Evolutionary conservation across 495 filamentous ascomycete species (phyloP).

Genomic region (Tetracladium setigerum): DNA sequence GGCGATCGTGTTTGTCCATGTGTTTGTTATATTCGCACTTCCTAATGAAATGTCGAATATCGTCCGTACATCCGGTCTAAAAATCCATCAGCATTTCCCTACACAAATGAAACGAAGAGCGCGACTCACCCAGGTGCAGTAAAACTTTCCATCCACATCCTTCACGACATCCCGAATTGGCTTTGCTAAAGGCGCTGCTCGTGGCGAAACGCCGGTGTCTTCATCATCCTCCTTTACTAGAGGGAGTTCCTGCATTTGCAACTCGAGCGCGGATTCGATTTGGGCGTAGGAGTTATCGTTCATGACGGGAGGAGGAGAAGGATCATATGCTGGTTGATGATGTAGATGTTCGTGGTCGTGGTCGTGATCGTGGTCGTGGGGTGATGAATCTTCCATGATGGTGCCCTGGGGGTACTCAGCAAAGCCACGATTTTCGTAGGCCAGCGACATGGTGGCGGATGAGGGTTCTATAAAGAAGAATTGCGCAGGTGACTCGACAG

Average conservation of each 20-base stretch:
- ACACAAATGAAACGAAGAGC: not conserved
- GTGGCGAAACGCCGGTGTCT: conserved; percentile 17
- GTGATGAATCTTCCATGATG: conserved; percentile 14
- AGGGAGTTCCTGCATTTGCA: conserved; percentile 12
- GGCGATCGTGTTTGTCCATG: conserved; percentile 94
- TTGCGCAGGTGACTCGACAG: not conserved
- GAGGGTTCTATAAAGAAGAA: not conserved
- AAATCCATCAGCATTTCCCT: conserved; percentile 44
- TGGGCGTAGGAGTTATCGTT: conserved; percentile 18
- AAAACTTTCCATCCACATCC: conserved; percentile 61
- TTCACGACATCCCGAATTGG: conserved; percentile 39
- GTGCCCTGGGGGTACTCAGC: conserved; percentile 11
- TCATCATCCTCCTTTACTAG: conserved; percentile 10
- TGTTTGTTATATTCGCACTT: conserved; percentile 92
- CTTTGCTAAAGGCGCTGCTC: conserved; percentile 41
- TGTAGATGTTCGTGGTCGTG: conserved; percentile 13
- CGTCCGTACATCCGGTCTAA: conserved; percentile 13
- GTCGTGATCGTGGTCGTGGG: conserved; percentile 20
- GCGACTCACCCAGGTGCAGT: conserved; percentile 59
- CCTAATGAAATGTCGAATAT: conserved; percentile 41
- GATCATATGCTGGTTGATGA: conserved; percentile 11
- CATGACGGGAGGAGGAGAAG: conserved; percentile 14
- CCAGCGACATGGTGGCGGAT: conserved; percentile 16
- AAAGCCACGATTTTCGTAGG: conserved; percentile 12
- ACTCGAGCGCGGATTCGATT: conserved; percentile 3